These are phyloP conservation scores for Trichosanthes truncata DNA, from an alignment of 306 rosid species.

Conservation along the genomic window DNA sequence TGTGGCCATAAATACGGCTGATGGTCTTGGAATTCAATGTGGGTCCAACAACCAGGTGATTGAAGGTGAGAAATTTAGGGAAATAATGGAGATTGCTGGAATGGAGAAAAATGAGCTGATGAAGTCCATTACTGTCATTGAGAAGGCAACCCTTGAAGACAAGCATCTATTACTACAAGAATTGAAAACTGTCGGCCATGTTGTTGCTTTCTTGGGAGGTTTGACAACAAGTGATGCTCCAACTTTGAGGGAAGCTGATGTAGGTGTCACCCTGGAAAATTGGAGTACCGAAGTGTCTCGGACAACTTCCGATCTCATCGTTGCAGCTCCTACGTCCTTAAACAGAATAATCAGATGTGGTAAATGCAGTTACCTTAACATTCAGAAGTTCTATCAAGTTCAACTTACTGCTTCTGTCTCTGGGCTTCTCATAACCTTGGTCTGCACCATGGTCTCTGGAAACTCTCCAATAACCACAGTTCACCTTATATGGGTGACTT, in stretches of 20 bases:
- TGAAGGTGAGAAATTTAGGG: conserved; percentile 25
- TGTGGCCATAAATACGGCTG: conserved; percentile 22
- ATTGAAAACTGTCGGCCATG: conserved; percentile 23
- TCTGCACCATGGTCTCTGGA: conserved; percentile 34
- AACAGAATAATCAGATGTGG: conserved; percentile 19
- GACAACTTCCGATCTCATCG: conserved; percentile 19
- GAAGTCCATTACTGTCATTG: conserved; percentile 28
- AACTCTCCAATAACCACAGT: conserved; percentile 37
- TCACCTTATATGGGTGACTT: conserved; percentile 50
- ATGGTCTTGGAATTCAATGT: conserved; percentile 21
- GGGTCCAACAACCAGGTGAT: neutral
- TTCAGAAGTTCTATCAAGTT: conserved; percentile 47
- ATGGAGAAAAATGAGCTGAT: conserved; percentile 5
- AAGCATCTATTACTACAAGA: conserved; percentile 28
- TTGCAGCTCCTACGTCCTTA: conserved; percentile 17
- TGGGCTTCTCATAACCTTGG: conserved; percentile 27
- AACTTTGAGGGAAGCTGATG: conserved; percentile 37
- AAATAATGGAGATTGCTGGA: neutral
- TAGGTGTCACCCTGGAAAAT: conserved; percentile 21
- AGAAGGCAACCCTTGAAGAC: conserved; percentile 28
- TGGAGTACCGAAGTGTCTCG: conserved; percentile 14
- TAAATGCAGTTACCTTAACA: conserved; percentile 29
- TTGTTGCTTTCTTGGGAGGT: conserved; percentile 47
- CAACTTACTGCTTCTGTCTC: conserved; percentile 37
- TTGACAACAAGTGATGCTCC: conserved; percentile 15